Base-by-base conservation (phyloP, 352 stramenopile genomes). In the Phytopythium chamaehyphon region DNA sequence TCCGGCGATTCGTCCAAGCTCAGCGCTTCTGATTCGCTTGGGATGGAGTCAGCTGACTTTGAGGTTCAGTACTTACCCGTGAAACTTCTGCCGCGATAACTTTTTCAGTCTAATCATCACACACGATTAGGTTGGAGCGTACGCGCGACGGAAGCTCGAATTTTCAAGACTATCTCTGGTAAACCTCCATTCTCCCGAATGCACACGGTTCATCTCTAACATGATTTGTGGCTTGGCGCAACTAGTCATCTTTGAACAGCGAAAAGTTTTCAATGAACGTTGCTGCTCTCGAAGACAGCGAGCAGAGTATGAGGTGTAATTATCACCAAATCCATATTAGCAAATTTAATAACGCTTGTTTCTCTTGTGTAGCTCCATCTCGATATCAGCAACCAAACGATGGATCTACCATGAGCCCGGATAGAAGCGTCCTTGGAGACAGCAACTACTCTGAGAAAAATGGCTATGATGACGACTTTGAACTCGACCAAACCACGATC, bases 21-120 rank as follows among this genome's bases (percentile, higher is more conserved):
- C 9, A 82, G 70, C 47, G 52, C 73, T 16, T 90, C 76, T 0
- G 83, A 94, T 45, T 94, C 83, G 0, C 66, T 92, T 1, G 81
- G 79, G 3, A 73, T 94, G 54, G 69, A 75, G 33, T 90, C 79
- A 1, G 76, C 79, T 15, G 83, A 94, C 59, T 94, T 92, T 62
- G 77, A 89, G 64, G 83, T 92, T 26, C 19, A 12, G 36, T 7
- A 38, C 5, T 21, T 6, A 12, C 45, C 6, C 19, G 28, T 36
- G 22, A 18, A 23, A 8, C 23, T 9, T 28, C 9, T 16, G 23
- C 15, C 36, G 4, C 23, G 23, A 6, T 5, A 39, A 8, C 10
- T 10, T 43, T 15, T 40, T 16, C 31, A 15, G 18, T 24, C 9
- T 8, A 47, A 7, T 16, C 37, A 36, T 35, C 9, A 24, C 5